Evolutionary conservation across 495 filamentous ascomycete species (phyloP).

Genomic region (Acidiella bohemica): DNA sequence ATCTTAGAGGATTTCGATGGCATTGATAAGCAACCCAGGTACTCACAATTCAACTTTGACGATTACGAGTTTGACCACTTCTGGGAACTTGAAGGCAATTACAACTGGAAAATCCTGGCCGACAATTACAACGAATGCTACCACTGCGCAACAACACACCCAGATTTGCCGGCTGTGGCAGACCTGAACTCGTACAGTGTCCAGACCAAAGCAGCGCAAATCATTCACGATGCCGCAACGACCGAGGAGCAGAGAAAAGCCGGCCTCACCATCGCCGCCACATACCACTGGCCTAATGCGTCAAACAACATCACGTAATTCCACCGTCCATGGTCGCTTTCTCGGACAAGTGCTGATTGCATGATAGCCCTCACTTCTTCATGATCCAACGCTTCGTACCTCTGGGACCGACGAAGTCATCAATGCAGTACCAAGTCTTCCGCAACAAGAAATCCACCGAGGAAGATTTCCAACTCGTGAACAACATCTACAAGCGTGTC

Average conservation of each 20-base stretch:
- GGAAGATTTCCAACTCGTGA: conserved; percentile 34
- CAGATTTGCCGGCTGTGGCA: conserved; percentile 33
- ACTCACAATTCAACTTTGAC: conserved; percentile 31
- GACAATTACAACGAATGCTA: conserved; percentile 44
- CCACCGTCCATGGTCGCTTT: conserved; percentile 13
- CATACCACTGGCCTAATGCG: conserved; percentile 36
- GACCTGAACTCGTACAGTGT: conserved; percentile 35
- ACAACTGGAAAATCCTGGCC: conserved; percentile 41
- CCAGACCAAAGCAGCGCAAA: conserved; percentile 29
- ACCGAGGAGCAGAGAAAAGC: too few species aligned
- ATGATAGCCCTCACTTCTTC: conserved; percentile 33
- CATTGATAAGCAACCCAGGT: conserved; percentile 29
- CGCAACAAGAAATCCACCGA: conserved; percentile 34
- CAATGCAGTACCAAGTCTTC: conserved; percentile 38
- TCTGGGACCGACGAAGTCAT: conserved; percentile 25
- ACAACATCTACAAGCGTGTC: conserved; percentile 34
- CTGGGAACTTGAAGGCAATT: conserved; percentile 34
- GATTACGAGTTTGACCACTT: conserved; percentile 37
- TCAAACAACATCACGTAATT: conserved; percentile 37
- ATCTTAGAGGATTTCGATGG: conserved; percentile 33
- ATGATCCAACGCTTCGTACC: conserved; percentile 38
- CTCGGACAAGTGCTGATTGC: background rate
- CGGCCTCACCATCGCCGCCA: conserved; percentile 30
- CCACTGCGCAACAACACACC: conserved; percentile 38
- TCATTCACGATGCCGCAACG: too few species aligned